Evolutionary conservation across 2,329 filamentous ascomycete species (phyloP), one percentile per base, ranked within the genome.

Genomic region (Neopestalotiopsis sp.): DNA sequence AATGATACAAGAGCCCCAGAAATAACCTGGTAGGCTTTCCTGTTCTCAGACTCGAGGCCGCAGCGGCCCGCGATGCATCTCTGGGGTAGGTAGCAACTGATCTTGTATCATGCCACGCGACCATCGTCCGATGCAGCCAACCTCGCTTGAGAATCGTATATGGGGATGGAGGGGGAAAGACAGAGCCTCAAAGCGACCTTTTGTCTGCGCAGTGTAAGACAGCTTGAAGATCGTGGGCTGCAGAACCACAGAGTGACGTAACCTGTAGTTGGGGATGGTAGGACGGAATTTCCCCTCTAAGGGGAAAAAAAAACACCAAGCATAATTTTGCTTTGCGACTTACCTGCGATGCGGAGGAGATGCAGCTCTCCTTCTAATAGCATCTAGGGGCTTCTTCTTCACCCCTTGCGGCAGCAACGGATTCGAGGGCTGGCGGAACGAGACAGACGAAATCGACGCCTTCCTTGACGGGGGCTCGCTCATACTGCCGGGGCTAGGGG

Each of bases 261-360:
- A 28, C 24, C 24, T 28, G 24, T 28, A 57, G 34, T 63, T 14
- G 40, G 64, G 40, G 28, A 66, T n/a, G n/a, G 34, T 34, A 14
- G 14, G 12, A 62, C 12, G 32, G 34, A 20, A 9, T 62, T 34
- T 20, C 30, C 45, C 45, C n/a, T 53, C 45, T 6, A 59, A 28
- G 24, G 30, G 9, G 67, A 65, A 32, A 66, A n/a, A 49, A 56
- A 56, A 40, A n/a, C 49, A 68, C 28, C 66, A 66, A 66, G 42
- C 56, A 70, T 42, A 66, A 68, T 13, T n/a, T 28, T 13, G 20
- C 61, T 57, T 24, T 17, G 17, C 32, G 40, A 77, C 83, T 81
- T 80, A 88, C 86, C 84, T 86, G 68, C 77, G 73, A 70, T 85
- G 83, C 40, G 83, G 81, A 30, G 87, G 86, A 32, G 86, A 88